A percentile compares a stretch with the other conserved stretches of the same genome.
Conservation (phyloP, 2,329 filamentous ascomycete genomes). For the Tolypocladium album region DNA sequence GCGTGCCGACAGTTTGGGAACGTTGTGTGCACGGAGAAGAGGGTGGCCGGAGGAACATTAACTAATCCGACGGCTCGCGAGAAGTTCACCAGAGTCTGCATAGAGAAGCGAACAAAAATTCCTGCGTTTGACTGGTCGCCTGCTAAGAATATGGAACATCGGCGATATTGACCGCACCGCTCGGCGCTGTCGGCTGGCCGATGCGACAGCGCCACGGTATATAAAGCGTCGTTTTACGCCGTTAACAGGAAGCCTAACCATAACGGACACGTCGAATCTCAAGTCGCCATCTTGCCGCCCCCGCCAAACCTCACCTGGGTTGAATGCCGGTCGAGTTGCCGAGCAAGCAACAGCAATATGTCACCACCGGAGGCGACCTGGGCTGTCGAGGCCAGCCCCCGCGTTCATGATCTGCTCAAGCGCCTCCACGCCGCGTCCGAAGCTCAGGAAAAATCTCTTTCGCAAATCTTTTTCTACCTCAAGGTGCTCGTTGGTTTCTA, state of each 20-base stretch:
- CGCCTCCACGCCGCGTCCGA: conserved; percentile 16
- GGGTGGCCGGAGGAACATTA: background rate
- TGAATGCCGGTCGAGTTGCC: background rate
- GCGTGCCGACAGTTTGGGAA: background rate
- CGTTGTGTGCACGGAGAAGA: too few species aligned
- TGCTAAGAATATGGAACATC: background rate
- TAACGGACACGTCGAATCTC: too few species aligned
- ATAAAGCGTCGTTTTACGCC: background rate
- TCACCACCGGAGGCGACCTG: conserved; percentile 4
- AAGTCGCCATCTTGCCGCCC: background rate
- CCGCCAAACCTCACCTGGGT: background rate
- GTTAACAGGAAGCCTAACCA: background rate
- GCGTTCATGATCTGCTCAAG: conserved; percentile 13
- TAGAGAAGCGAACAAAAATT: background rate
- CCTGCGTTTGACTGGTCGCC: background rate
- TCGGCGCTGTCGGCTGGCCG: conserved; percentile 1
- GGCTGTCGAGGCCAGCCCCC: conserved; percentile 12
- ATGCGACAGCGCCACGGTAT: background rate
- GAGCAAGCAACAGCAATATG: background rate
- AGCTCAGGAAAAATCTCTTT: conserved; percentile 13
- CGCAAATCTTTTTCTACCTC: conserved; percentile 15
- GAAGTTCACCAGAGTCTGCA: background rate
- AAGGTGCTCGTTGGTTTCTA: conserved; percentile 11
- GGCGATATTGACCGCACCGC: background rate
- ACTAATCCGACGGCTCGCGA: background rate